phyloP scores from a whole-genome alignment of 2,329 filamentous ascomycete genomes.

The Onygena corvina region DNA sequence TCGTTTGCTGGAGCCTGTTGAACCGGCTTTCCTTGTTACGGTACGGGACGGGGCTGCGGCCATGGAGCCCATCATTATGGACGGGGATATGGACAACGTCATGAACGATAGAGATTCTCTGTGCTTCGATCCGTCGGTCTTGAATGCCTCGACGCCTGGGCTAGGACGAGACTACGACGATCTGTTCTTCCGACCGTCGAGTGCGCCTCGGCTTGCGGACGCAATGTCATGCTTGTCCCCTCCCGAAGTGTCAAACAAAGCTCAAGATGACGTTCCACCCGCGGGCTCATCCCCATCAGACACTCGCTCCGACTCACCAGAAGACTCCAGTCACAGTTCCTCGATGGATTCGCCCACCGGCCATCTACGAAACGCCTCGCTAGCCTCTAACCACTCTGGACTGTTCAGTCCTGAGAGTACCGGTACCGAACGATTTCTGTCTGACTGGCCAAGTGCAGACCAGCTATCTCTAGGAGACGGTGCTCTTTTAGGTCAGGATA shows the following conservation, averaged over 20 bases:
- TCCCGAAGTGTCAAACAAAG: conserved; percentile 9
- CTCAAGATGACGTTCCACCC: conserved; percentile 7
- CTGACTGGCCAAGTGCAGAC: conserved; percentile 30
- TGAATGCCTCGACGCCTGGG: conserved; percentile 22
- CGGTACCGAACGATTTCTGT: conserved; percentile 21
- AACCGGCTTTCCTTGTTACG: not conserved
- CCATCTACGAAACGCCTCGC: conserved; percentile 31
- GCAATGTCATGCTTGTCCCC: conserved; percentile 12
- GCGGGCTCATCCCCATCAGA: conserved; percentile 26
- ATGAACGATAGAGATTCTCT: conserved; percentile 34
- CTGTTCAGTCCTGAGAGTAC: conserved; percentile 19
- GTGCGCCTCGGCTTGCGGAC: conserved; percentile 10
- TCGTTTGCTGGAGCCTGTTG: not conserved
- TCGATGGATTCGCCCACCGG: conserved; percentile 33
- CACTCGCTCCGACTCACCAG: conserved; percentile 36
- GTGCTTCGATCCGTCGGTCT: conserved; percentile 25
- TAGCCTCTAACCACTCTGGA: conserved; percentile 31
- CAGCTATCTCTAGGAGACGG: conserved; percentile 29
- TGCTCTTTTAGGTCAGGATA: conserved; percentile 30
- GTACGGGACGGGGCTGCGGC: not conserved
- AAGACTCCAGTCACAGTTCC: conserved; percentile 33
- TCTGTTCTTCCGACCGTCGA: conserved; percentile 12
- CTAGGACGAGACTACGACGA: conserved; percentile 12
- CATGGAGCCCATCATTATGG: conserved; percentile 33
- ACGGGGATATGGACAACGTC: conserved; percentile 33